Conservation (phyloP, 2,329 filamentous ascomycete species). For the Penicillium sp. region DNA sequence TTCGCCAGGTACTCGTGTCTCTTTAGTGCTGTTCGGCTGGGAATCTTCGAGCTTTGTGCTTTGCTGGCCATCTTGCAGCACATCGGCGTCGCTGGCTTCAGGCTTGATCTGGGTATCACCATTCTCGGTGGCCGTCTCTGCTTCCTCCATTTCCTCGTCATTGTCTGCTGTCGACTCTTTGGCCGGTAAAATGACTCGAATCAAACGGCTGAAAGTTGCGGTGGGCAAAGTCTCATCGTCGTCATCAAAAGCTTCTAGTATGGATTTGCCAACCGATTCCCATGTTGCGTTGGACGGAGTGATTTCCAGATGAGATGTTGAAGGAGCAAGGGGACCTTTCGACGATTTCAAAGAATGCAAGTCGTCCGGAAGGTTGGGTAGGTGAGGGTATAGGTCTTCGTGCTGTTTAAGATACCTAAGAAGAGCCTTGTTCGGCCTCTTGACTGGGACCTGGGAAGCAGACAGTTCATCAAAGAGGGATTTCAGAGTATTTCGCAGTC, state of each 20-base stretch:
- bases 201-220: slow-evolving; percentile 41
- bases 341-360: slow-evolving; percentile 33
- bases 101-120: slow-evolving; percentile 8
- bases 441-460: slow-evolving; percentile 54
- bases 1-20: slow-evolving; percentile 28
- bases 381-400: slow-evolving; percentile 57
- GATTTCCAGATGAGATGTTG: slow-evolving; percentile 45
- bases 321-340: slow-evolving; percentile 42
- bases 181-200: slow-evolving; percentile 48
- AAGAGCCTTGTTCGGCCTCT: slow-evolving; percentile 56
- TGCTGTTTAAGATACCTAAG: slow-evolving; percentile 57
- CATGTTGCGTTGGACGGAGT: slow-evolving; percentile 45
- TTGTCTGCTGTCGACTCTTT: slow-evolving; percentile 24
- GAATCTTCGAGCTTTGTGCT: slow-evolving; percentile 12
- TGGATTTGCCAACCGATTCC: slow-evolving; percentile 53
- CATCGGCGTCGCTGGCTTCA: slow-evolving; percentile 22
- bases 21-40: slow-evolving; percentile 15
- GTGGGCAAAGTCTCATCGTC: slow-evolving; percentile 40
- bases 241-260: slow-evolving; percentile 49
- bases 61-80: slow-evolving; percentile 20
- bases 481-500: slow-evolving; percentile 54
- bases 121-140: slow-evolving; percentile 16
- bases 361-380: slow-evolving; percentile 41
- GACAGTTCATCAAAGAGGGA: slow-evolving; percentile 61
- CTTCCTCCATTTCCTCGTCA: slow-evolving; percentile 19